These are phyloP conservation scores for Sphenostylis stenocarpa DNA, from an alignment of 306 rosid genomes.

Conservation along the genomic window DNA sequence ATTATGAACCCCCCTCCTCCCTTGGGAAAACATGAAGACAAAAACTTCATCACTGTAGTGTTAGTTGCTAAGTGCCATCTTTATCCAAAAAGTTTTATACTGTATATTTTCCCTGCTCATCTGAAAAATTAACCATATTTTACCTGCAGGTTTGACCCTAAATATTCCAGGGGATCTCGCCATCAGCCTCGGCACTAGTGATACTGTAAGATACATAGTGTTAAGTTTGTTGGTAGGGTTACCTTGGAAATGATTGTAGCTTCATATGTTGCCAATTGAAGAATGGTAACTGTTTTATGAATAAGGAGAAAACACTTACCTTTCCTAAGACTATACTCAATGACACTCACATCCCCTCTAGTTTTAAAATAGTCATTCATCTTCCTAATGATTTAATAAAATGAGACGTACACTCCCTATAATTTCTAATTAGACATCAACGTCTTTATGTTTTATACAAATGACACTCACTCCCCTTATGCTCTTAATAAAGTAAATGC, in stretches of 20 bases:
- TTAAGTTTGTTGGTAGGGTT: neutral
- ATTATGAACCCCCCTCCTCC: too few relatives aligned
- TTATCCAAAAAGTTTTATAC: neutral
- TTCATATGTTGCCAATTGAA: neutral
- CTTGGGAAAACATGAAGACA: too few relatives aligned
- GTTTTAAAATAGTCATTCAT: too few relatives aligned
- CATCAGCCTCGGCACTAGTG: slow-evolving; percentile 98
- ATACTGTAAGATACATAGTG: slow-evolving; percentile 56
- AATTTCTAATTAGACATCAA: too few relatives aligned
- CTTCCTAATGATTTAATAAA: too few relatives aligned
- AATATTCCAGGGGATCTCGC: slow-evolving; percentile 94
- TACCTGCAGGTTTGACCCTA: slow-evolving; percentile 81
- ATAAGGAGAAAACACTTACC: too few relatives aligned
- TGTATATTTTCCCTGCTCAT: neutral
- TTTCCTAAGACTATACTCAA: too few relatives aligned
- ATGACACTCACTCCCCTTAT: too few relatives aligned
- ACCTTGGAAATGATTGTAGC: neutral
- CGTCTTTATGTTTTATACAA: too few relatives aligned
- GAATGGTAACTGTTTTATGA: neutral
- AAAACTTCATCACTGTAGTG: neutral
- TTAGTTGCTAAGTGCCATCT: neutral
- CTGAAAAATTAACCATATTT: slow-evolving; percentile 1
- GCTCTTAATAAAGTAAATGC: too few relatives aligned
- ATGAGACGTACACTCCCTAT: too few relatives aligned
- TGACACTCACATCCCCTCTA: too few relatives aligned